Evolutionary conservation across 148 eudicot genomes (phyloP).

Genomic region (Rhododendron williamsianum): DNA sequence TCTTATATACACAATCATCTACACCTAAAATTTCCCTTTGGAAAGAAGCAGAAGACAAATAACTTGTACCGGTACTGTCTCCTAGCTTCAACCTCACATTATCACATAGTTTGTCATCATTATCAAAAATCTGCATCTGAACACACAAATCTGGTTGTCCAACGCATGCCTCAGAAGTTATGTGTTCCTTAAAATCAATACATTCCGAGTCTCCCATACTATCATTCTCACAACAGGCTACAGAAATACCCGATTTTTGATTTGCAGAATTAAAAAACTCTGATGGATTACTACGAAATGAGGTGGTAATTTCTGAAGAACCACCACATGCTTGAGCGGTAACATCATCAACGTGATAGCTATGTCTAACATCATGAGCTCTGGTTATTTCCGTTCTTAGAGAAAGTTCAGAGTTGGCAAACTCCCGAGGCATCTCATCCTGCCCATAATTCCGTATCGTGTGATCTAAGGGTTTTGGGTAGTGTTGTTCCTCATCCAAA

Average conservation of each 20-base stretch:
- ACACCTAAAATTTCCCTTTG: constrained; percentile 13
- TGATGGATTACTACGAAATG: not conserved
- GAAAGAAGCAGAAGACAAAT: constrained; percentile 9
- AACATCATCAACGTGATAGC: not conserved
- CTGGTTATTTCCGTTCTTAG: constrained; percentile 14
- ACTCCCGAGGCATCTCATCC: constrained; percentile 22
- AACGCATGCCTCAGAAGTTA: constrained; percentile 11
- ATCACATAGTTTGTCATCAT: not conserved
- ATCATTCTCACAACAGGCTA: not conserved
- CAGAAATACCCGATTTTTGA: constrained; percentile 7
- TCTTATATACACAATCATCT: constrained; percentile 20
- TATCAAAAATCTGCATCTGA: constrained; percentile 14
- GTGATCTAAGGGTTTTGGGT: constrained; percentile 22
- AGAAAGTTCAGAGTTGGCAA: constrained; percentile 10
- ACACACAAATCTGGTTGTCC: constrained; percentile 5
- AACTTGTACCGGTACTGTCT: constrained; percentile 5
- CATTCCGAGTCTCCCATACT: constrained; percentile 2
- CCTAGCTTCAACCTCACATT: constrained; percentile 17
- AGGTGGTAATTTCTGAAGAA: constrained; percentile 4
- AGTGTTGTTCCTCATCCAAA: constrained; percentile 15
- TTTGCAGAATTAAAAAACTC: constrained; percentile 6
- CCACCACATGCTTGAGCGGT: constrained; percentile 1
- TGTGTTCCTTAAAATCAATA: not conserved
- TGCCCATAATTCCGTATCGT: constrained; percentile 16
- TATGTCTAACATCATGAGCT: constrained; percentile 11